Evolutionary conservation across 352 stramenopile species (phyloP), one percentile per base, ranked within the genome.

Genomic region (Blastocystis sp.): DNA sequence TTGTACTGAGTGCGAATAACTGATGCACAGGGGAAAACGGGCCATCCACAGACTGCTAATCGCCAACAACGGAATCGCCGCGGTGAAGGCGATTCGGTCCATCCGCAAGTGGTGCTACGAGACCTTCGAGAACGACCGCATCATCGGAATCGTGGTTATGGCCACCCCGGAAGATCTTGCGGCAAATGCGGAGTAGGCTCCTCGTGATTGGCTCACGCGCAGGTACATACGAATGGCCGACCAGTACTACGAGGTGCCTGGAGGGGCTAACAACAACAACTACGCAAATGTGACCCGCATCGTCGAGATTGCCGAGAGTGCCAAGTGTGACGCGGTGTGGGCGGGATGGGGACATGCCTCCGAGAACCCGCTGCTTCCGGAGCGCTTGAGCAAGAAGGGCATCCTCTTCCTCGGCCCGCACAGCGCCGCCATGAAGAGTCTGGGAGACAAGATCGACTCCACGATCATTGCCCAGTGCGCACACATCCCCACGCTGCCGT

Each of bases 241-340:
- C 90, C 94, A 99, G 89, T 97, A 99, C 65, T 95, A 98, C 41
- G 96, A 99, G 91, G 97, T 99, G 69, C 97, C 97, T 28, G 97
- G 97, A 76, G 97, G 97, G 74, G 96, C 96, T 70, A 99, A 99
- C 93, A 99, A 98, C 92, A 97, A 99, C 94, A 99, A 99, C 92
- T 99, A 99, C 91, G 97, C 97, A 89, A 99, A 99, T 92, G 96
- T 99, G 19, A 93, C 93, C 61, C 93, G 98, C 40, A 99, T 99
- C 90, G 94, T 98, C 34, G 95, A 98, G 78, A 91, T 95, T 88
- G 89, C 89, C 17, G 67, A 91, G 84, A 34, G 56, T 28, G 70
- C 62, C 34, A 45, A 67, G 38, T 89, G 89, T 2, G 89, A 91
- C 52, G 89, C 89, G 17, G 89, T 91, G 52, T 91, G 89, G 89